phyloP scores from a whole-genome alignment of 495 filamentous ascomycete species.

The Talaromyces nanjingensis region DNA sequence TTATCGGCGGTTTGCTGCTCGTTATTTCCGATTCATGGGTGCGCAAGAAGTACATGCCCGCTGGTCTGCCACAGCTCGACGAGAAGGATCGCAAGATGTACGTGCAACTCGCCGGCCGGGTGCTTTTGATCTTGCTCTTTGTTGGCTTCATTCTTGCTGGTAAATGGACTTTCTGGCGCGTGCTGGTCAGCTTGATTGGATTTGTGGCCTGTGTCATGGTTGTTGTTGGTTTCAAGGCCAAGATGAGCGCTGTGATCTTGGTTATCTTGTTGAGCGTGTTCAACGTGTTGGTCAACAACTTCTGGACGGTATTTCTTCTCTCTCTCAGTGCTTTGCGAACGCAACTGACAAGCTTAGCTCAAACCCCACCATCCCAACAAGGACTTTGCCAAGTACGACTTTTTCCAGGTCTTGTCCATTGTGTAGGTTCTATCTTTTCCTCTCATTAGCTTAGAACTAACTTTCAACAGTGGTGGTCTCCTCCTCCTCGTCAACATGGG shows the following conservation, averaged over 20 bases:
- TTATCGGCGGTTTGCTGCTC: conserved; percentile 95
- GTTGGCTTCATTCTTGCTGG: conserved; percentile 93
- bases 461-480: conserved; percentile 64
- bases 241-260: conserved; percentile 90
- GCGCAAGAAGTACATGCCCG: conserved; percentile 93
- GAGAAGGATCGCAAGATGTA: conserved; percentile 99
- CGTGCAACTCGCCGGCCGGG: conserved; percentile 92
- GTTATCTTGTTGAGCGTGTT: conserved; percentile 94
- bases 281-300: conserved; percentile 97
- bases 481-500: conserved; percentile 97
- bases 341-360: too few species aligned
- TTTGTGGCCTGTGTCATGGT: conserved; percentile 96
- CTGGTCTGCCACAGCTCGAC: conserved; percentile 85
- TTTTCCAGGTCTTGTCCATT: conserved; percentile 99
- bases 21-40: conserved; percentile 97
- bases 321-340: conserved; percentile 1
- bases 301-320: conserved; percentile 83
- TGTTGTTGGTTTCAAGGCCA: conserved; percentile 98
- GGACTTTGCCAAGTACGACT: conserved; percentile 99
- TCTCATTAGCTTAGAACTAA: conserved; percentile 14
- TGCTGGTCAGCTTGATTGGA: conserved; percentile 75
- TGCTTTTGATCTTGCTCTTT: conserved; percentile 96
- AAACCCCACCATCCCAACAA: conserved; percentile 98
- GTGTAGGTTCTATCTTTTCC: conserved; percentile 52
- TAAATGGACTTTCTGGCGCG: conserved; percentile 79